Evolutionary conservation across 2,329 filamentous ascomycete species (phyloP), one percentile per base, ranked within the genome.

Genomic region (Colletotrichum filicis): DNA sequence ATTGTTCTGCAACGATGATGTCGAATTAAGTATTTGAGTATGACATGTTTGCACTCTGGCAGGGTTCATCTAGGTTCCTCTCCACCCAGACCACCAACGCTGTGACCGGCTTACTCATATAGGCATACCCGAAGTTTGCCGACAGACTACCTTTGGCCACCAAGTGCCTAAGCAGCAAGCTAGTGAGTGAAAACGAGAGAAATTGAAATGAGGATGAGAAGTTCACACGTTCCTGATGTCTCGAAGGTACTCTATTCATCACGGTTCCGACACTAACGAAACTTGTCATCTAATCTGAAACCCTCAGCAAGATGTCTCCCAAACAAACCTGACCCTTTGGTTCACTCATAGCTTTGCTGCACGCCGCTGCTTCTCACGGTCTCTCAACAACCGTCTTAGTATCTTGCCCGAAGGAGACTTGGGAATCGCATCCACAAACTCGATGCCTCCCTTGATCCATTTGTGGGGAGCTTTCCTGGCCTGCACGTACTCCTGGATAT

Each of bases 381-480:
- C 83, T 67, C 84, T 86, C 74, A 91, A 79, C 22, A 89, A 79
- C 52, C 89, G 81, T 69, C 89, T 85, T 75, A 92, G 79, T 71
- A 92, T 90, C 85, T 92, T 92, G 3, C 90, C 90, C 67, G 87
- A 88, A 1, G 89, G 84, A 77, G 87, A 90, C 83, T 92, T 92
- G 0, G 90, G 90, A 35, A 92, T 88, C 60, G 82, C 84, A 12
- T 85, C 80, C 0, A 87, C 80, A 71, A 90, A 87, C 76, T 86
- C 85, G 2, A 90, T 78, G 78, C 85, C 87, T 57, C 55, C 55
- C 57, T 83, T 83, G 16, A 90, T 77, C 80, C 85, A 86, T 79
- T 91, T 90, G 76, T 89, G 84, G 52, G 87, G 83, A 2, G 89
- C 87, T 76, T 91, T 88, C 71, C 83, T 88, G 72, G 85, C 82